Conservation (phyloP, 2,329 filamentous ascomycete genomes). For the Microsporum ferrugineum region DNA sequence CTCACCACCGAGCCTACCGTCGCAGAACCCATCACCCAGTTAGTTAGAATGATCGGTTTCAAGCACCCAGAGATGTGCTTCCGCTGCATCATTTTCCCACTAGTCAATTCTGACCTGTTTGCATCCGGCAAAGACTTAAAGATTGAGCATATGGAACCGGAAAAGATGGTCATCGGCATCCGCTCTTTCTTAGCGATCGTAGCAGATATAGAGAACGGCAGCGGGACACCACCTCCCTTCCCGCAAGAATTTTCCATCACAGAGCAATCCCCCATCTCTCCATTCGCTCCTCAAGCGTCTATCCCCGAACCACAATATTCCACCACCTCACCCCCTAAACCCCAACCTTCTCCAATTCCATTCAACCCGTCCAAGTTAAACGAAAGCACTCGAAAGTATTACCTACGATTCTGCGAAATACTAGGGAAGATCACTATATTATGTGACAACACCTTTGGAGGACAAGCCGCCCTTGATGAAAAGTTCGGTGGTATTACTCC, state of each 20-base stretch:
- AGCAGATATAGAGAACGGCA: constrained; percentile 77
- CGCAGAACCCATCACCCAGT: constrained; percentile 79
- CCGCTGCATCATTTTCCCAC: constrained; percentile 79
- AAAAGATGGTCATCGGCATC: constrained; percentile 95
- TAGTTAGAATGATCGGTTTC: constrained; percentile 88
- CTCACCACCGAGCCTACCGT: constrained; percentile 73
- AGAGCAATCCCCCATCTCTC: constrained; percentile 12
- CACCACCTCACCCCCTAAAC: constrained; percentile 33
- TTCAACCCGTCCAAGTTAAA: constrained; percentile 53
- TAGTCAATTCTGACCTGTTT: constrained; percentile 89
- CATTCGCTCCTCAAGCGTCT: constrained; percentile 5
- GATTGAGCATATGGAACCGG: constrained; percentile 87
- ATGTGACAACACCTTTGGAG: constrained; percentile 93
- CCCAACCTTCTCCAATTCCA: constrained; percentile 33
- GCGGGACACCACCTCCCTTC: constrained; percentile 68
- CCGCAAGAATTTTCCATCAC: constrained; percentile 49
- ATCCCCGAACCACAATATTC: neutral
- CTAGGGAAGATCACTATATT: constrained; percentile 91
- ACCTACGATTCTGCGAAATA: constrained; percentile 85
- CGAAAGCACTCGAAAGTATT: constrained; percentile 72
- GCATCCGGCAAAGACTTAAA: constrained; percentile 62
- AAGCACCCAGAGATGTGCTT: constrained; percentile 92
- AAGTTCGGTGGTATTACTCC: constrained; percentile 80
- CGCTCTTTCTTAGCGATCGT: constrained; percentile 87
- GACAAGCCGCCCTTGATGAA: constrained; percentile 87